Conservation (phyloP, 768 basidiomycete species). For the Amanita pallidorosea region DNA sequence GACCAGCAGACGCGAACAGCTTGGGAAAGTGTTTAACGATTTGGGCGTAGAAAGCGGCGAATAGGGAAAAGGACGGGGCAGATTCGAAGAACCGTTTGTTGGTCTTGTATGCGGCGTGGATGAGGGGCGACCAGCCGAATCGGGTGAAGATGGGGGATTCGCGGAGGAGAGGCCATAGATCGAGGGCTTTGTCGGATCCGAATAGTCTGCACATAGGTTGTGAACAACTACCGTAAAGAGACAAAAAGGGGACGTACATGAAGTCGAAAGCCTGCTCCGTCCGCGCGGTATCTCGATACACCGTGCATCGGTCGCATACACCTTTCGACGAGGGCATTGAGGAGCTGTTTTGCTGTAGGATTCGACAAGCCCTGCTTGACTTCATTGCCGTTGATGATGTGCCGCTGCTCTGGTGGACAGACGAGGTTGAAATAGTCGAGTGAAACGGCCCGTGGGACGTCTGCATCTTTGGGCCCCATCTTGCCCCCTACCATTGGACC, state of each 20-base stretch:
- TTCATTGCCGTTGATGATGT: not conserved
- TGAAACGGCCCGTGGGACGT: conserved; percentile 7
- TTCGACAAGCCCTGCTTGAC: conserved; percentile 1
- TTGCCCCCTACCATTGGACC: conserved; percentile 6
- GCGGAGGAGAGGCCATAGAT: conserved; percentile 10
- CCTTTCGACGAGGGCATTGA: not conserved
- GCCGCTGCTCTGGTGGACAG: conserved; percentile 5
- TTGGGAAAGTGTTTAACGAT: not conserved
- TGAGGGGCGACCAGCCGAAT: conserved; percentile 11
- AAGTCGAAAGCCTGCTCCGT: conserved; percentile 4
- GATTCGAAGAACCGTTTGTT: conserved; percentile 7
- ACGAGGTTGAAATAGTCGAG: conserved; percentile 5
- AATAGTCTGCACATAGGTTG: conserved; percentile 6
- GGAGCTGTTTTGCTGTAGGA: not conserved
- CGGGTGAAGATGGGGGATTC: conserved; percentile 8
- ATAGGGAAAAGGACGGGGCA: not conserved
- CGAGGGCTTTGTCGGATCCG: conserved; percentile 7
- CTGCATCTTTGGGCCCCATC: not conserved
- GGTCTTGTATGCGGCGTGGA: conserved; percentile 7
- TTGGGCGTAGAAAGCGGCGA: not conserved
- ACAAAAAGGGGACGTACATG: not conserved
- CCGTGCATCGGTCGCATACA: conserved; percentile 1
- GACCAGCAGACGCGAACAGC: not conserved
- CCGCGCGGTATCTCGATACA: conserved; percentile 8
- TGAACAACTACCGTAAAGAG: not conserved